Percentiles rank a stretch among this genome's conserved stretches.
phyloP scores from a whole-genome alignment of 495 filamentous ascomycete species.

The Penicillium salamii region DNA sequence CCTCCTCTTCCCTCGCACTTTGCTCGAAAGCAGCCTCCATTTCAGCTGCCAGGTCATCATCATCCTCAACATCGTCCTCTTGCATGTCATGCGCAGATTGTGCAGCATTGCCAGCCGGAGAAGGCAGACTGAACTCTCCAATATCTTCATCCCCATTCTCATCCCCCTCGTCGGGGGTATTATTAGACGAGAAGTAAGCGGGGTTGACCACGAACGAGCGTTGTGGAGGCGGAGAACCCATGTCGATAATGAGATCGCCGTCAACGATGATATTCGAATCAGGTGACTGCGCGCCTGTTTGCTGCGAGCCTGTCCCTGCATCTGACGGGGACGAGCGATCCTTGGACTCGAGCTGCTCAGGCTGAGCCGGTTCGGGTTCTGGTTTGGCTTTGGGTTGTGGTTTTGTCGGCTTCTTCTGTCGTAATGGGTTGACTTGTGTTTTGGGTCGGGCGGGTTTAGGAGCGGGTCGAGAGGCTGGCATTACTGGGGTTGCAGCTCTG shows the following conservation, averaged over 20 bases:
- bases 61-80: slow-evolving; percentile 36
- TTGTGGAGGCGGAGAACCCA: slow-evolving; percentile 45
- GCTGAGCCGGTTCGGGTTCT: slow-evolving; percentile 14
- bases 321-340: slow-evolving; percentile 32
- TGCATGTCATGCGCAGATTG: slow-evolving; percentile 10
- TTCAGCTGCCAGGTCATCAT: slow-evolving; percentile 43
- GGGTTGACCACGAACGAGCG: slow-evolving; percentile 39
- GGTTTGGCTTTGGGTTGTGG: slow-evolving; percentile 11
- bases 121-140: slow-evolving; percentile 40
- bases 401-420: slow-evolving; percentile 27
- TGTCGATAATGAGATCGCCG: slow-evolving; percentile 49
- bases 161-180: slow-evolving; percentile 35
- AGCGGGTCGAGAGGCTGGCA: slow-evolving; percentile 27
- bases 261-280: slow-evolving; percentile 48
- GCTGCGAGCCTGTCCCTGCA: slow-evolving; percentile 35
- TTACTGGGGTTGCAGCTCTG: slow-evolving; percentile 33
- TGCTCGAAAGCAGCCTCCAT: slow-evolving; percentile 51
- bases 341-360: slow-evolving; percentile 19
- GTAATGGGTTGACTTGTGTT: slow-evolving; percentile 35
- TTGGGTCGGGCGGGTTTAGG: slow-evolving; percentile 30
- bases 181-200: slow-evolving; percentile 41
- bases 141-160: slow-evolving; percentile 35
- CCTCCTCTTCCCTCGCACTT: slow-evolving; percentile 38
- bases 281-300: slow-evolving; percentile 32
- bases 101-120: slow-evolving; percentile 30